Evolutionary conservation across 331 rosid genomes (phyloP), one percentile per base, ranked within the genome.

Genomic region (Arachis monticola): DNA sequence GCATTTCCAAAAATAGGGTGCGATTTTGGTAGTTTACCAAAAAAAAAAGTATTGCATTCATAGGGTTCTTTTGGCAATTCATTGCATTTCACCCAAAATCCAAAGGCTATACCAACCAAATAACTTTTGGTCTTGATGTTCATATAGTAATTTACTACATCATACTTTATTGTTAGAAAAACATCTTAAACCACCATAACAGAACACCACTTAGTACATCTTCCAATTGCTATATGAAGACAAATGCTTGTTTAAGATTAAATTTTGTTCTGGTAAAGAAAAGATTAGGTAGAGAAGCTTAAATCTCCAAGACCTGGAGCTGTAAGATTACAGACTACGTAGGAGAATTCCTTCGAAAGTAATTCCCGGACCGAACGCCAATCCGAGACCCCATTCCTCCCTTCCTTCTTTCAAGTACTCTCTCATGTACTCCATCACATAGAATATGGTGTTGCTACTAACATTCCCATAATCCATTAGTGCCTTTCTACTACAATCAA

Each of bases 361-460:
- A 55, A 95, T 90, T 40, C 99, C 97, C 0, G 98, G 98, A 70
- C 99, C 98, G 83, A 95, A 95, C 1, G 99, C 99, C 70, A 95
- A 78, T n/a, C 89, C 98, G 69, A 92, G 82, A 0, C 99, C 96
- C 98, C 99, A 95, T 82, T 95, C 98, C 80, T 95, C 91, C 0
- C 79, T 77, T 2, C 85, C 90, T 53, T 70, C 82, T 67, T 80
- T 81, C 72, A 90, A 67, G 74, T 78, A 70, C 58, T 92, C 99
- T 62, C 88, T 89, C 97, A 92, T 92, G 35, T 87, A 84, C 77
- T 92, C 97, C 77, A 92, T 85, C 9, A 92, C 97, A 73, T 95
- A 95, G 50, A 92, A 92, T 40, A 95, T 89, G 56, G 99, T 92
- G 83, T 90, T 89, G 77, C 99, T 95, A 66, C 99, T 95, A 9